Evolutionary conservation across 2,329 filamentous ascomycete genomes (phyloP).

Genomic region (Aureobasidium leucospermi): DNA sequence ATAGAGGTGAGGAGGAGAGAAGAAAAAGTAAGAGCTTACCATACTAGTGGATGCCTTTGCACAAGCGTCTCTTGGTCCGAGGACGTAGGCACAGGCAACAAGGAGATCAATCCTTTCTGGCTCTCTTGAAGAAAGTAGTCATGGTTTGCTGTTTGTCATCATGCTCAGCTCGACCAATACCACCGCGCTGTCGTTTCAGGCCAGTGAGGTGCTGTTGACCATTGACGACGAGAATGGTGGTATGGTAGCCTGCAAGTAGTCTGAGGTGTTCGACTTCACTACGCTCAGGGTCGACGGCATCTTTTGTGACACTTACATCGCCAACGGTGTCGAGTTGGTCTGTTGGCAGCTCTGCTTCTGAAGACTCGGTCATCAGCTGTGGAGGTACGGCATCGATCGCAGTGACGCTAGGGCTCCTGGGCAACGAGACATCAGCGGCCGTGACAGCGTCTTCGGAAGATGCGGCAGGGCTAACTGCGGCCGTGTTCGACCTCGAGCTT

Average conservation of each 20-base stretch:
- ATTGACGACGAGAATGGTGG: slow-evolving; percentile 57
- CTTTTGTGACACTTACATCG: slow-evolving; percentile 1
- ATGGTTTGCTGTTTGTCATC: slow-evolving; percentile 71
- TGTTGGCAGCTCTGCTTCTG: neutral
- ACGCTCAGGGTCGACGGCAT: neutral
- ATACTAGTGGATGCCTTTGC: neutral
- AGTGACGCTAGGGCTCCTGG: neutral
- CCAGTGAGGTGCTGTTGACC: slow-evolving; percentile 62
- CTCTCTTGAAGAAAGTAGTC: slow-evolving; percentile 67
- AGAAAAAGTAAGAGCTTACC: slow-evolving; percentile 23
- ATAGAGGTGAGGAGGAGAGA: slow-evolving; percentile 19
- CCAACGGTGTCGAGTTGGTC: neutral
- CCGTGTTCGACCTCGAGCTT: neutral
- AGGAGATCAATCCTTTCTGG: slow-evolving; percentile 32
- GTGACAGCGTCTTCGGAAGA: neutral
- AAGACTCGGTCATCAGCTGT: neutral
- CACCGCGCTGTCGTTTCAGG: slow-evolving; percentile 72
- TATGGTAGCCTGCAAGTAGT: slow-evolving; percentile 33
- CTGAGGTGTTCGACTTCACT: neutral
- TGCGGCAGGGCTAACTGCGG: neutral
- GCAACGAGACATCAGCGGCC: neutral
- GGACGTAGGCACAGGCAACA: neutral
- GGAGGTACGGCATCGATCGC: neutral
- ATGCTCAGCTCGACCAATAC: slow-evolving; percentile 70
- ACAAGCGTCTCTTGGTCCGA: neutral